Evolutionary conservation across 2,329 filamentous ascomycete genomes (phyloP).

Genomic region (Lecanicillium sp.): DNA sequence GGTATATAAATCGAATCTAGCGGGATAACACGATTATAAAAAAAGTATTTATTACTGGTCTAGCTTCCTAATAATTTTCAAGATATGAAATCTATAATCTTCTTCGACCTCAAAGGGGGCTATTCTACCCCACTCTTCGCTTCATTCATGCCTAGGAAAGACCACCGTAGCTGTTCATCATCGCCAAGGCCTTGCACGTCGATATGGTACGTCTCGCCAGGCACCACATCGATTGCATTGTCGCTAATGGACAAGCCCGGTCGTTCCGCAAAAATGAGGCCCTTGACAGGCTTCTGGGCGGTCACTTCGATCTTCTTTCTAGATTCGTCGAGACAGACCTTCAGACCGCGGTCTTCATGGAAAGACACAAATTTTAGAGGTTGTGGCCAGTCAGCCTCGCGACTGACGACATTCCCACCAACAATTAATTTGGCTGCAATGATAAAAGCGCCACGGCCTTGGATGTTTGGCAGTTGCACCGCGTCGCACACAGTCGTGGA

Average conservation of each 20-base stretch:
- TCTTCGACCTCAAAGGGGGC: too few relatives aligned
- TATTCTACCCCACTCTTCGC: too few relatives aligned
- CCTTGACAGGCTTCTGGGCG: constrained; percentile 41
- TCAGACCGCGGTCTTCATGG: constrained; percentile 20
- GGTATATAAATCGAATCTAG: too few relatives aligned
- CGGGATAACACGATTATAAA: too few relatives aligned
- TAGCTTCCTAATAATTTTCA: too few relatives aligned
- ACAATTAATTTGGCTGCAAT: constrained; percentile 33
- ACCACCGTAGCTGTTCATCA: neutral
- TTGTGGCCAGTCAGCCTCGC: constrained; percentile 47
- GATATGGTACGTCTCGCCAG: constrained; percentile 34
- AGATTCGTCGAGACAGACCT: constrained; percentile 21
- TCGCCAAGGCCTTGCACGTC: constrained; percentile 31
- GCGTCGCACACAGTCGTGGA: constrained; percentile 13
- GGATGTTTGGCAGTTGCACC: constrained; percentile 14
- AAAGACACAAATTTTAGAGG: constrained; percentile 49
- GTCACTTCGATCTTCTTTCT: constrained; percentile 12
- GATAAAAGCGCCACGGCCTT: constrained; percentile 30
- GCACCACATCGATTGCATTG: constrained; percentile 47
- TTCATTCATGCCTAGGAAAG: neutral
- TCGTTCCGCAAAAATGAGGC: constrained; percentile 40
- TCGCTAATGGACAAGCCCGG: constrained; percentile 37
- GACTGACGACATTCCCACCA: constrained; percentile 28
- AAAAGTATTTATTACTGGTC: too few relatives aligned
- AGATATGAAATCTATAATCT: too few relatives aligned